These are phyloP conservation scores for Mallotus repandus DNA, from an alignment of 441 rosid genomes.

Conservation along the genomic window DNA sequence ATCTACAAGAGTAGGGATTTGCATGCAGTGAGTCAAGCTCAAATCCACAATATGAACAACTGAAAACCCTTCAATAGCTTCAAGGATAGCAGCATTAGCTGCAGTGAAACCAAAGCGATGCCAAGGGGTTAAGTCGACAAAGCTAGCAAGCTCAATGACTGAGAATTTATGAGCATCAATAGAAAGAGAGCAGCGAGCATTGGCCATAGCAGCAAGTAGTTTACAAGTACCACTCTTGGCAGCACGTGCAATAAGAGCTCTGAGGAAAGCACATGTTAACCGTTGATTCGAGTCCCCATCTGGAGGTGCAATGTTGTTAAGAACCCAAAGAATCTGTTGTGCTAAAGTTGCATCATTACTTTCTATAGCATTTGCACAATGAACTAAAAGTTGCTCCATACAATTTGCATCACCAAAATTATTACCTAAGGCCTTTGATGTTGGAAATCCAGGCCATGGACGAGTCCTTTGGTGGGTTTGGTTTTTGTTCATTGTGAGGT, in stretches of 20 bases:
- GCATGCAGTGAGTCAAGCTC: constrained; percentile 93
- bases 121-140: constrained; percentile 90
- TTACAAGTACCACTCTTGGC: constrained; percentile 57
- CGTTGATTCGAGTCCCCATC: constrained; percentile 90
- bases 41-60: constrained; percentile 77
- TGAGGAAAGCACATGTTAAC: constrained; percentile 61
- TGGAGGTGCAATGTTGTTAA: constrained; percentile 77
- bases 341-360: constrained; percentile 71
- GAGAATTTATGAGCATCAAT: constrained; percentile 60
- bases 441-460: constrained; percentile 65
- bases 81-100: constrained; percentile 70
- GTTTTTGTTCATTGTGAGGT: constrained; percentile 39
- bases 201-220: constrained; percentile 47
- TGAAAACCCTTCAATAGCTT: constrained; percentile 67
- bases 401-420: constrained; percentile 67
- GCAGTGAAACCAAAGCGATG: constrained; percentile 88
- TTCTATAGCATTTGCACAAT: constrained; percentile 83
- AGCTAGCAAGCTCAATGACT: constrained; percentile 73
- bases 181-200: constrained; percentile 36
- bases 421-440: constrained; percentile 48
- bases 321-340: constrained; percentile 86
- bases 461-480: constrained; percentile 38
- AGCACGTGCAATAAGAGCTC: constrained; percentile 77
- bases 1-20: constrained; percentile 81
- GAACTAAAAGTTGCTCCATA: constrained; percentile 84